Base-by-base conservation (phyloP, 441 rosid genomes). In the Gossypium gossypioides region DNA sequence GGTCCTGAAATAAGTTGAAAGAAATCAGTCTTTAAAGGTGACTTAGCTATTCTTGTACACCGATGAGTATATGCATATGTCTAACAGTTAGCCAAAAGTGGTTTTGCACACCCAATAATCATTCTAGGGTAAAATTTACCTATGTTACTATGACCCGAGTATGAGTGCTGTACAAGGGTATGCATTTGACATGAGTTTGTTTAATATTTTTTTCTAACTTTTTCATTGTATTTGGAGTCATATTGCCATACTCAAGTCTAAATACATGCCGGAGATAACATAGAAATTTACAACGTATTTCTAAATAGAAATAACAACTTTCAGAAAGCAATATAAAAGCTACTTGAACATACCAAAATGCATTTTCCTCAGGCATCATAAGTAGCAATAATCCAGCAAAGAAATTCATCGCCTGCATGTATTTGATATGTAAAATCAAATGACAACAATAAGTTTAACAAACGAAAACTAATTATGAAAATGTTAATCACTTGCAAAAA, bases 351-450 rank as follows among this genome's bases (percentile, higher is more conserved):
- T 87, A 89, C 94, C 94, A 89, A 80, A 89, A 89, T 68, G 94
- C 94, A 79, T 89, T 86, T 79, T 89, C 94, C 75, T 89, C 94
- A 19, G 94, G 91, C 91, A 89, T 89, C 81, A 89, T 60, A 55
- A 89, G 90, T 77, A 89, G 86, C 75, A 89, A 79, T 65, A 87
- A 37, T 10, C 94, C 94, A 80, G 94, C 94, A 79, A 89, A 86
- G 81, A 86, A 87, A 77, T 89, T 89, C 91, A 89, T 89, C 71
- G 88, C 91, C 94, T 89, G 88, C 84, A 82, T 24, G 75, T 61
- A 32, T 81, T 80, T 58, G 48, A 32, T 48, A 48, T 62, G 69
- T 6, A 40, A 76, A 69, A 71, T 66, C 69, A 63, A 68, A 74
- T 32, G 22, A 68, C 54, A 60, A 12, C 6, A 48, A 50, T 13